phyloP scores from a whole-genome alignment of 192 early-diverging fungal genomes.

The Coemansia sp. region DNA sequence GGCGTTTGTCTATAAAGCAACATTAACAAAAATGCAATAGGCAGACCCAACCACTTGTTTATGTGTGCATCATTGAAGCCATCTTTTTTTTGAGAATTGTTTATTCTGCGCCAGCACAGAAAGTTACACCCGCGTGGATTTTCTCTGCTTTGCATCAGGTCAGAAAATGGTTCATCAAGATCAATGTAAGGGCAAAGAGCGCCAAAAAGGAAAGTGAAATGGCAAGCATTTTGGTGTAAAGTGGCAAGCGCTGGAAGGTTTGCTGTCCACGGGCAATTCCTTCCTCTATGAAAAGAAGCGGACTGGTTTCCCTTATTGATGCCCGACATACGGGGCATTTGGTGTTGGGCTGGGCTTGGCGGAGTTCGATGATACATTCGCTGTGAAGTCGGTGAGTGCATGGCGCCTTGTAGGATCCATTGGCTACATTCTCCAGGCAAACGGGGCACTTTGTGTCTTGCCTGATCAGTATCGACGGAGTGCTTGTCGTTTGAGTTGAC shows the following conservation, averaged over 20 bases:
- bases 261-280: not conserved
- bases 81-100: too few species aligned
- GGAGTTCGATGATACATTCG: constrained; percentile 15
- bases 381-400: constrained; percentile 22
- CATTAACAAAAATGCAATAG: too few species aligned
- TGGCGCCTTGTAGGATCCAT: constrained; percentile 1
- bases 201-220: not conserved
- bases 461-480: not conserved
- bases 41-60: too few species aligned
- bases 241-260: not conserved
- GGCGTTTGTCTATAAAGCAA: too few species aligned
- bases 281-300: constrained; percentile 5
- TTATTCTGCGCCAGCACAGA: too few species aligned
- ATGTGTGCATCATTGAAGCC: too few species aligned
- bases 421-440: constrained; percentile 9
- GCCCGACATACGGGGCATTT: constrained; percentile 19
- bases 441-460: constrained; percentile 4
- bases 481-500: not conserved
- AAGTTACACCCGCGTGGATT: too few species aligned
- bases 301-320: constrained; percentile 8
- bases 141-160: too few species aligned
- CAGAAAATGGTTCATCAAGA: not conserved
- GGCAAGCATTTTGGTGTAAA: not conserved
- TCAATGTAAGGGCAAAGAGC: not conserved
- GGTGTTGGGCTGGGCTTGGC: constrained; percentile 2